A percentile compares a stretch with the other conserved stretches of the same genome.
phyloP scores from a whole-genome alignment of 331 rosid genomes.

The Malus hybrid region DNA sequence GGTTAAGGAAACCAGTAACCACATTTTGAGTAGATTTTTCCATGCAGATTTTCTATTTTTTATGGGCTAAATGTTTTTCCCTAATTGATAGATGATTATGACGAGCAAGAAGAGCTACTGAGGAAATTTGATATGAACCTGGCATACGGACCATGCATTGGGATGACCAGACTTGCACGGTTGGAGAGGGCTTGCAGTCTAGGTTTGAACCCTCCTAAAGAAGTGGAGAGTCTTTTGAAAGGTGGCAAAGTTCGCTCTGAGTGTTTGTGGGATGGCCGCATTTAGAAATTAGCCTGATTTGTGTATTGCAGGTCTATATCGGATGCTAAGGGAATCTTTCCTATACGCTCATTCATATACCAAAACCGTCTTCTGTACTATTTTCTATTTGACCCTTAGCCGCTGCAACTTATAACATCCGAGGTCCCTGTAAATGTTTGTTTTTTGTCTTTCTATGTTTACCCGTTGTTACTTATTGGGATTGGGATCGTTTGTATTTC shows the following conservation, averaged over 20 bases:
- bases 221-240: slow-evolving; percentile 38
- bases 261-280: slow-evolving; percentile 46
- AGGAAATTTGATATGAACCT: slow-evolving; percentile 72
- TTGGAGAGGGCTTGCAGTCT: slow-evolving; percentile 69
- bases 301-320: background rate
- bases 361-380: no score
- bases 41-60: background rate
- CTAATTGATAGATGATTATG: slow-evolving; percentile 37
- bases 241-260: slow-evolving; percentile 32
- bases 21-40: background rate
- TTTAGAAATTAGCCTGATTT: slow-evolving; percentile 23
- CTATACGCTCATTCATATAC: no score
- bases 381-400: no score
- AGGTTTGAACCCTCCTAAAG: slow-evolving; percentile 64
- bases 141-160: slow-evolving; percentile 67
- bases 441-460: no score
- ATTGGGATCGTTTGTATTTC: no score
- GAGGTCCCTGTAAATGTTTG: no score
- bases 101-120: slow-evolving; percentile 35
- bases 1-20: background rate
- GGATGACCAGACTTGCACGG: slow-evolving; percentile 49
- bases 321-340: no score
- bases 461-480: no score
- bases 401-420: no score
- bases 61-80: background rate